Percentiles rank a stretch among this genome's conserved stretches.
Evolutionary conservation across 2,329 filamentous ascomycete genomes (phyloP).

Genomic region (Fusarium proliferatum): DNA sequence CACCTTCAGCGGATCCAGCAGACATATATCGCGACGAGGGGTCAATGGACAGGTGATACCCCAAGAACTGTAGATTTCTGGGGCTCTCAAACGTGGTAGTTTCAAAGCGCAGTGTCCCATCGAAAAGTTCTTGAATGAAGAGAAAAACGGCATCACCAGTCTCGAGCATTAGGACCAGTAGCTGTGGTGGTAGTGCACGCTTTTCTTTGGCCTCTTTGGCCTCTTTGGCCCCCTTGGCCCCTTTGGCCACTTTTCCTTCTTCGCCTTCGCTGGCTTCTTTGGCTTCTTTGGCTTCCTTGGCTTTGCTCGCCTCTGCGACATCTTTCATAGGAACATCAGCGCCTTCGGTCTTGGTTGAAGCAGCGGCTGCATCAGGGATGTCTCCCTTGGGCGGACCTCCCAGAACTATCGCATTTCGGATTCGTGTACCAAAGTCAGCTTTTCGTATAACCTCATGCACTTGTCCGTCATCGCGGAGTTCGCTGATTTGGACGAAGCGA

Average conservation of each 20-base stretch:
- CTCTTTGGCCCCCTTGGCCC: neutral
- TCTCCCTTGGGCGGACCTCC: conserved; percentile 58
- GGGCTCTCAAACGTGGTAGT: conserved; percentile 69
- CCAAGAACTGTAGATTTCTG: conserved; percentile 67
- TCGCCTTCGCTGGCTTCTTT: neutral
- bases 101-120: conserved; percentile 68
- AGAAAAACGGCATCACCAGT: conserved; percentile 81
- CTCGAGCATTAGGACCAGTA: conserved; percentile 81
- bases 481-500: conserved; percentile 82
- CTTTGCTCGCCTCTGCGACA: conserved; percentile 23
- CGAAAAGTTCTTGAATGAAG: conserved; percentile 64
- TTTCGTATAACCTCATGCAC: conserved; percentile 82
- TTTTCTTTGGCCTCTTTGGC: neutral
- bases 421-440: conserved; percentile 80
- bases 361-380: conserved; percentile 34
- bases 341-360: conserved; percentile 54
- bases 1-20: conserved; percentile 75
- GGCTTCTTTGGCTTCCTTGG: neutral
- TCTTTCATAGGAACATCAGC: conserved; percentile 53
- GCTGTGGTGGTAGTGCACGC: conserved; percentile 74
- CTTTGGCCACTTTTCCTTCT: neutral
- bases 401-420: conserved; percentile 82
- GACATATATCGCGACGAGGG: conserved; percentile 76
- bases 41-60: conserved; percentile 79
- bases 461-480: conserved; percentile 75